Evolutionary conservation across 2,329 filamentous ascomycete genomes (phyloP).

Genomic region (Fusarium xyrophilum): DNA sequence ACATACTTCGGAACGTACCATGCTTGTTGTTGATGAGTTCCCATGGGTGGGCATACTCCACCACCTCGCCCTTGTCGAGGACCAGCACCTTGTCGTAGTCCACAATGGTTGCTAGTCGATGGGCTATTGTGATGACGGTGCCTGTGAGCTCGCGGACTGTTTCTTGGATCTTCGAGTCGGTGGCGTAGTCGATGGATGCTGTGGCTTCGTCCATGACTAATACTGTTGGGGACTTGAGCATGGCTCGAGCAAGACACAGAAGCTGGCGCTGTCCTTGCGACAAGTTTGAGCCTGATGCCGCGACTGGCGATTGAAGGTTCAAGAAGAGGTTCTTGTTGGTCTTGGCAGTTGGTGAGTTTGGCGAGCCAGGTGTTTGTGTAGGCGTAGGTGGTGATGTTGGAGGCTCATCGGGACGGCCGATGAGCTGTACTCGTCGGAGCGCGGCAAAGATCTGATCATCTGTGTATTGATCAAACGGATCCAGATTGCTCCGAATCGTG

Average conservation of each 20-base stretch:
- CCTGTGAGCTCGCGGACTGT: constrained; percentile 92
- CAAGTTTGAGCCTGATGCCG: constrained; percentile 91
- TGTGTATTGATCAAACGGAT: constrained; percentile 87
- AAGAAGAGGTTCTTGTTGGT: constrained; percentile 96
- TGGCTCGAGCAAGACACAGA: constrained; percentile 87
- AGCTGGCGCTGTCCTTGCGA: constrained; percentile 97
- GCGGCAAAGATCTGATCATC: constrained; percentile 91
- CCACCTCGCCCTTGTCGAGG: constrained; percentile 83
- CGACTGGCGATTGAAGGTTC: constrained; percentile 81
- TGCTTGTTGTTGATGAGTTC: constrained; percentile 75
- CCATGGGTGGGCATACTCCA: constrained; percentile 91
- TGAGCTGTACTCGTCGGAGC: constrained; percentile 86
- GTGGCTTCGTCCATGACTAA: constrained; percentile 99
- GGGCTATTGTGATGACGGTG: constrained; percentile 96
- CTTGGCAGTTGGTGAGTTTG: constrained; percentile 47
- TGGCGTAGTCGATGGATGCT: constrained; percentile 95
- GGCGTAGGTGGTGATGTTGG: constrained; percentile 42
- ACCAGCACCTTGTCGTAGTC: constrained; percentile 98
- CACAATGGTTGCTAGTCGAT: constrained; percentile 93
- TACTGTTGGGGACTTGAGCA: constrained; percentile 89
- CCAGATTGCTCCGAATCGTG: constrained; percentile 89
- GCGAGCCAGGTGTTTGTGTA: constrained; percentile 36
- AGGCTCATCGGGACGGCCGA: constrained; percentile 66
- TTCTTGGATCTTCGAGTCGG: constrained; percentile 93
- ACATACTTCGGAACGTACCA: constrained; percentile 70